These are phyloP conservation scores for Cymbopogon flexuosus DNA, from an alignment of 202 grass and related monocot species.

Conservation along the genomic window DNA sequence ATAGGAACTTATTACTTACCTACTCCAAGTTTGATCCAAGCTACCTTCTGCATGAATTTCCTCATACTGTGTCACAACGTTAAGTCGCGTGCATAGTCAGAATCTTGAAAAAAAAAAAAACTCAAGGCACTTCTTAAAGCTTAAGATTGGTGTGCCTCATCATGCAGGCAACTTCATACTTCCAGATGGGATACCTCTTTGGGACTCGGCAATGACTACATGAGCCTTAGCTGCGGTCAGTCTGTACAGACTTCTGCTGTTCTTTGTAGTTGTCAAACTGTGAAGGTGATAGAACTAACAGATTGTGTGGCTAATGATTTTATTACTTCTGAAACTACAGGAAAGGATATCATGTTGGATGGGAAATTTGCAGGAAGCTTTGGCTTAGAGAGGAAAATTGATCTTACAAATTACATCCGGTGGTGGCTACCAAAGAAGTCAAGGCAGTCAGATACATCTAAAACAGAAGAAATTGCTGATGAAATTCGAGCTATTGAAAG, in stretches of 20 bases:
- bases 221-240: slow-evolving; percentile 67
- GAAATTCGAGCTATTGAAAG: slow-evolving; percentile 79
- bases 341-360: slow-evolving; percentile 60
- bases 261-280: slow-evolving; percentile 14
- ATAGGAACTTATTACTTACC: neutral
- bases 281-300: slow-evolving; percentile 4
- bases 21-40: neutral
- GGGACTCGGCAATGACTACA: slow-evolving; percentile 71
- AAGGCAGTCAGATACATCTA: slow-evolving; percentile 57
- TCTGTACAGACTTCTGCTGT: slow-evolving; percentile 16
- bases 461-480: slow-evolving; percentile 59
- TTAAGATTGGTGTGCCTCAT: slow-evolving; percentile 3
- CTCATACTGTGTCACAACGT: neutral
- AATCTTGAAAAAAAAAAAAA: neutral
- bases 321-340: slow-evolving; percentile 48
- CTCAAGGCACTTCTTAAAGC: neutral
- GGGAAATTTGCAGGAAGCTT: slow-evolving; percentile 60
- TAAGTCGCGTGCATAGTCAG: neutral
- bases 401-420: slow-evolving; percentile 94
- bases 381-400: slow-evolving; percentile 77
- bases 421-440: slow-evolving; percentile 92
- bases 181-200: slow-evolving; percentile 88
- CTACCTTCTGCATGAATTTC: neutral
- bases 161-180: slow-evolving; percentile 70
- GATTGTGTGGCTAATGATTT: slow-evolving; percentile 34